Conservation (phyloP, 345 rosid genomes). For the Syzygium grande region DNA sequence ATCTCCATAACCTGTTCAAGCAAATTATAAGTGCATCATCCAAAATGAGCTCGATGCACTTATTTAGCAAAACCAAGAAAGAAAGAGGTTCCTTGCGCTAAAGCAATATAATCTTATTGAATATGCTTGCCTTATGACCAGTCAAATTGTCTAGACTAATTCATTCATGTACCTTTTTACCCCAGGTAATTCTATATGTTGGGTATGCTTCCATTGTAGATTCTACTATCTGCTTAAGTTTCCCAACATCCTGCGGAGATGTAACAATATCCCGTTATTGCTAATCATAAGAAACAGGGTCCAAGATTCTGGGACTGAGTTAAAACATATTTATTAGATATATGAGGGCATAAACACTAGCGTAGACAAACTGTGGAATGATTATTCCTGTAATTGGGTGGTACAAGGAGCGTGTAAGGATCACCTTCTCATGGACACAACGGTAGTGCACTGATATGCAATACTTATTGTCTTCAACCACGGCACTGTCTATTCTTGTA, state of each 20-base stretch:
- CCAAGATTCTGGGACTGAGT: not conserved
- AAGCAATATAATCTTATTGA: not conserved
- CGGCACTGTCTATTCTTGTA: constrained; percentile 20
- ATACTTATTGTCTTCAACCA: constrained; percentile 38
- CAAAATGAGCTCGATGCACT: not conserved
- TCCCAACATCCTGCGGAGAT: not conserved
- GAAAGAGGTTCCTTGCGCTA: not conserved
- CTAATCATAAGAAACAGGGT: not conserved
- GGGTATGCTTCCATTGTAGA: not conserved
- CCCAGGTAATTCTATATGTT: not conserved
- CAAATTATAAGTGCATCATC: not conserved
- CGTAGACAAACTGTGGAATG: not conserved
- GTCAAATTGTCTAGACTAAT: not conserved
- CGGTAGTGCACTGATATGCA: constrained; percentile 46
- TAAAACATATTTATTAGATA: not conserved
- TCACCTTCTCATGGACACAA: constrained; percentile 34
- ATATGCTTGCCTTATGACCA: not conserved
- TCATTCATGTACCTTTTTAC: not conserved
- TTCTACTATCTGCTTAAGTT: not conserved
- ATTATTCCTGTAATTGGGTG: not conserved
- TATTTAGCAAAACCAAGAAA: not conserved
- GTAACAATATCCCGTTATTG: not conserved
- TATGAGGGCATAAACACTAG: not conserved
- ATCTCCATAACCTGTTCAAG: constrained; percentile 35
- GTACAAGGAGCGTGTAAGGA: not conserved